These are phyloP conservation scores for Arthrobotrys entomopaga DNA, from an alignment of 2,329 filamentous ascomycete species.

Conservation along the genomic window DNA sequence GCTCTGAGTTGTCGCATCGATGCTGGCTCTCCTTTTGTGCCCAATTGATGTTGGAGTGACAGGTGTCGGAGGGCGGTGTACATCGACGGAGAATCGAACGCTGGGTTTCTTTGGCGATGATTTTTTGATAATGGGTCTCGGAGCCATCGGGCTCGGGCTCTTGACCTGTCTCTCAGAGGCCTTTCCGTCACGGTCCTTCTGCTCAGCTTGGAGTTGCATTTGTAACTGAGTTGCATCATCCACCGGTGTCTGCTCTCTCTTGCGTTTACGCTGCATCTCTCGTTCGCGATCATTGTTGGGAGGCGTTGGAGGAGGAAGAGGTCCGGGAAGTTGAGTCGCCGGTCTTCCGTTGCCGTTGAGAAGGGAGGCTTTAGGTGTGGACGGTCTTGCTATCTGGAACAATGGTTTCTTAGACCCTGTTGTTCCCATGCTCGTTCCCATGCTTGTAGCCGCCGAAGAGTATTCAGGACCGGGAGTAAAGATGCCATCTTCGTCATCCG, in stretches of 20 bases:
- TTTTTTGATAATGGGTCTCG: constrained; percentile 48
- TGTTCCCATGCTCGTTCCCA: constrained; percentile 23
- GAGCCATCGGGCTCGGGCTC: constrained; percentile 41
- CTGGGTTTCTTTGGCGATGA: constrained; percentile 42
- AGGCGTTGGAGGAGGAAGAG: constrained; percentile 9
- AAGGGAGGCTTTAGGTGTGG: constrained; percentile 34
- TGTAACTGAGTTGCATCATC: constrained; percentile 44
- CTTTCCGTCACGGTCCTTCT: constrained; percentile 39
- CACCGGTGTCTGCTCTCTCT: constrained; percentile 42
- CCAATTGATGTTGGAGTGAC: constrained; percentile 5
- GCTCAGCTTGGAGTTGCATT: constrained; percentile 43
- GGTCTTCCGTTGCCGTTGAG: constrained; percentile 24
- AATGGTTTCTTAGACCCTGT: constrained; percentile 22
- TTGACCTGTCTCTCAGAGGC: constrained; percentile 15
- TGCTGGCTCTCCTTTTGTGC: constrained; percentile 33
- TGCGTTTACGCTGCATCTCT: constrained; percentile 45
- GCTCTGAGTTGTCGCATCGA: constrained; percentile 29
- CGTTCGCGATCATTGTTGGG: constrained; percentile 21
- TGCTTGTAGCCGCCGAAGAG: constrained; percentile 42
- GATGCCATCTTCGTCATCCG: constrained; percentile 47
- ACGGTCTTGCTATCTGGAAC: constrained; percentile 34
- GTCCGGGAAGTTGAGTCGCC: constrained; percentile 5
- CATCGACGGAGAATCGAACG: constrained; percentile 37
- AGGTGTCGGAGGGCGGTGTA: constrained; percentile 17
- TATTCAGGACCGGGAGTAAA: constrained; percentile 54